Base-by-base conservation (phyloP, 768 basidiomycete species). In the Russula lepida region DNA sequence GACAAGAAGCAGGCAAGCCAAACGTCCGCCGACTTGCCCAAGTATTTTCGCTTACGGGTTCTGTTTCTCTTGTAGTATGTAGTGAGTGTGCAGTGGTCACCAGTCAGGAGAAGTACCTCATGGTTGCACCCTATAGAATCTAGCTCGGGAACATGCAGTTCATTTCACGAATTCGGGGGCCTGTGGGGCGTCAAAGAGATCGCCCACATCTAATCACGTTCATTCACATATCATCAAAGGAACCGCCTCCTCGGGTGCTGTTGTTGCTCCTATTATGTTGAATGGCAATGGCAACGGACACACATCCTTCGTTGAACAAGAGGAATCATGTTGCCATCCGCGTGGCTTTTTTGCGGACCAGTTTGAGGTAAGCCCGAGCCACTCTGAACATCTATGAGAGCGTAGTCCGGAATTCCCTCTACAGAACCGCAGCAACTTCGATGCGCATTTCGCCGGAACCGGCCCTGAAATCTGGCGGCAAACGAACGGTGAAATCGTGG, bases 381-480 rank as follows among this genome's bases (percentile, higher is more conserved):
- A 32, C 33, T 15, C 33, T 32, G 39, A 8, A 19, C 5, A 25
- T 27, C 30, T 7, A 7, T 53, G 35, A 21, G 49, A 32, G 50
- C 19, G 37, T 50, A 41, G 6, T 2, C 28, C 23, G 6, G 19
- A 13, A 25, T 13, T 15, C 15, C 8, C 21, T 35, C 32, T 50
- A 23, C 55, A 92, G 88, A 98, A 95, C 71, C 81, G 77, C 67
- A 91, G 89, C 68, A 98, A 99, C 68, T 92, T 84, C 70, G 79
- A 86, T 56, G 93, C 95, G 0, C 97, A 99, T 71, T 92, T 81
- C 64, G 73, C 82, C 35, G 91, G 91, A 6, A 98, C 97, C 0
- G 97, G 92, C 0, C 94, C 93, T 0, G 97, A 98, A 75, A 91
- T 98, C 35, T 93, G 93, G 88, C 78, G 86, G 46, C 97, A 99